Conservation (phyloP, 805 yeast species). For the Suhomyces sp. region DNA sequence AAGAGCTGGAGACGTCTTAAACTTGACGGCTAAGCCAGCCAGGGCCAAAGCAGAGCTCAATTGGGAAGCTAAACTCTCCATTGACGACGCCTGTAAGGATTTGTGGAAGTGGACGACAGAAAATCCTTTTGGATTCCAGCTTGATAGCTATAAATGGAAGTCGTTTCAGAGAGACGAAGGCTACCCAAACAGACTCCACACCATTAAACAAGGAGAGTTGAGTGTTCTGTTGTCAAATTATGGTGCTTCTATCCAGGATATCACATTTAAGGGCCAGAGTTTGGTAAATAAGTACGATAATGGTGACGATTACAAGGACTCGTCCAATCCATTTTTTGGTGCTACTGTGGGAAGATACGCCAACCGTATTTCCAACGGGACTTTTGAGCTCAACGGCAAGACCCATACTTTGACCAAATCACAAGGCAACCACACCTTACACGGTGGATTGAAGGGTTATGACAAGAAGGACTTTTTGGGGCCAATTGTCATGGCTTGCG, state of each 20-base stretch:
- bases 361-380: conserved; percentile 51
- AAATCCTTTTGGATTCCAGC: conserved; percentile 61
- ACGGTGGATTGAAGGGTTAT: conserved; percentile 54
- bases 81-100: conserved; percentile 66
- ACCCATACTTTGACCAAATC: conserved; percentile 41
- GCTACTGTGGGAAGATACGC: conserved; percentile 67
- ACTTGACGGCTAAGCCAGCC: conserved; percentile 67
- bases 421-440: conserved; percentile 44
- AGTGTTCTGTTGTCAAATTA: conserved; percentile 45
- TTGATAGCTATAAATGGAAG: conserved; percentile 33
- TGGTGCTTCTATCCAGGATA: conserved; percentile 50
- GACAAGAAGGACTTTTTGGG: conserved; percentile 51
- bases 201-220: conserved; percentile 29
- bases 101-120: conserved; percentile 75
- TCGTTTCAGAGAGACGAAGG: conserved; percentile 18
- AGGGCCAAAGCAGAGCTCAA: conserved; percentile 64
- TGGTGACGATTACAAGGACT: conserved; percentile 25
- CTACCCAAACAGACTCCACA: conserved; percentile 35
- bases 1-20: conserved; percentile 73
- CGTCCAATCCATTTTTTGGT: conserved; percentile 53
- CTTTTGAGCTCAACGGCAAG: conserved; percentile 39
- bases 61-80: conserved; percentile 57
- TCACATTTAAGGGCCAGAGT: conserved; percentile 36
- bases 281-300: conserved; percentile 40
- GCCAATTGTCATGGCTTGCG: conserved; percentile 43